A percentile compares a stretch with the other conserved stretches of the same genome.
These are phyloP conservation scores for Phytophthora fragariae DNA, from an alignment of 352 stramenopile species.

Conservation along the genomic window DNA sequence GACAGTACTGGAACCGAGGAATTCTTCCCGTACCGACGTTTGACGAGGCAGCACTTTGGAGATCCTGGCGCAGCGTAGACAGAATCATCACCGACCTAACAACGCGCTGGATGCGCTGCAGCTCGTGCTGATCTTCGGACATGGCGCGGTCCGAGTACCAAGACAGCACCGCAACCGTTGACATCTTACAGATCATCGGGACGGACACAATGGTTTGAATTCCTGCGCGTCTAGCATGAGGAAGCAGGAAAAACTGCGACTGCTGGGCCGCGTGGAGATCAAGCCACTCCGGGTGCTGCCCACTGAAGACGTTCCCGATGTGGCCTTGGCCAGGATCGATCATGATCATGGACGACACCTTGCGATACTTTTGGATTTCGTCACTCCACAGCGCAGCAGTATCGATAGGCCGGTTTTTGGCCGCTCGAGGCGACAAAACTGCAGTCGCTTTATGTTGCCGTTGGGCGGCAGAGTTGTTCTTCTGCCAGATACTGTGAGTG, in stretches of 20 bases:
- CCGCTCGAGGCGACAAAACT: constrained; percentile 31
- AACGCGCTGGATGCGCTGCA: constrained; percentile 77
- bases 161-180: constrained; percentile 78
- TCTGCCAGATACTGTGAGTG: constrained; percentile 78
- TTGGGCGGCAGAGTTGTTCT: constrained; percentile 32
- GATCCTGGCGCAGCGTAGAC: constrained; percentile 62
- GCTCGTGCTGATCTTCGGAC: constrained; percentile 61
- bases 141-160: constrained; percentile 75
- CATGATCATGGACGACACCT: constrained; percentile 73
- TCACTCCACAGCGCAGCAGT: constrained; percentile 47
- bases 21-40: constrained; percentile 42
- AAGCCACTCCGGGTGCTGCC: constrained; percentile 78
- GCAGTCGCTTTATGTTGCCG: constrained; percentile 14
- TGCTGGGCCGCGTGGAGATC: constrained; percentile 56
- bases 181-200: constrained; percentile 88
- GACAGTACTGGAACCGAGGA: constrained; percentile 80
- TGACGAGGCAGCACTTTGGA: constrained; percentile 42
- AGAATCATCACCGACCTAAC: constrained; percentile 76
- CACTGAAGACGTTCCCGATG: constrained; percentile 75
- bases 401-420: constrained; percentile 35
- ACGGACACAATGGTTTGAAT: constrained; percentile 76
- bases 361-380: constrained; percentile 79
- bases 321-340: constrained; percentile 82
- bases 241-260: constrained; percentile 78
- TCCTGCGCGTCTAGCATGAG: constrained; percentile 67